Percentiles rank a stretch among this genome's conserved stretches.
phyloP scores from a whole-genome alignment of 108 stramenopile genomes.

The Nitzschia putrida region DNA sequence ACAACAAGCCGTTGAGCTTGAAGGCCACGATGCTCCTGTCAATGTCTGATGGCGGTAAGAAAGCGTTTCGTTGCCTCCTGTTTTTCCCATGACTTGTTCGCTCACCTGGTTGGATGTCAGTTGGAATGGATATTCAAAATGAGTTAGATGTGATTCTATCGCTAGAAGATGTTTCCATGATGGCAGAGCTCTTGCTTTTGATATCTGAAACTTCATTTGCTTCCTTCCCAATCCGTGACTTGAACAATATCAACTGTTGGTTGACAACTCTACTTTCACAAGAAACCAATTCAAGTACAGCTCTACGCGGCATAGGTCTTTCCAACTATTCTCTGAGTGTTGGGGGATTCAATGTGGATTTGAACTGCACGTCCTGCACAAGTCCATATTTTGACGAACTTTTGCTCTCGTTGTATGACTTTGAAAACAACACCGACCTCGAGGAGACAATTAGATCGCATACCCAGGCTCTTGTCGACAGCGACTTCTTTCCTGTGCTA shows the following conservation, averaged over 20 bases:
- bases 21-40: slow-evolving; percentile 33
- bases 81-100: background rate
- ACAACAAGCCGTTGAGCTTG: slow-evolving; percentile 40
- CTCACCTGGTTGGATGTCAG: slow-evolving; percentile 10
- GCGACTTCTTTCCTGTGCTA: slow-evolving; percentile 20
- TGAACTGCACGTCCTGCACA: slow-evolving; percentile 51
- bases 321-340: slow-evolving; percentile 30
- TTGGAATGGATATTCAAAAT: slow-evolving; percentile 50
- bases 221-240: slow-evolving; percentile 49
- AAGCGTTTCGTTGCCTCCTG: background rate
- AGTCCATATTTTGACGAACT: slow-evolving; percentile 49
- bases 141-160: slow-evolving; percentile 40
- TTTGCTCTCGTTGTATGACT: slow-evolving; percentile 27
- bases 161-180: slow-evolving; percentile 36
- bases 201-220: slow-evolving; percentile 54
- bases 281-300: slow-evolving; percentile 9
- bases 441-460: slow-evolving; percentile 13
- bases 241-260: slow-evolving; percentile 59
- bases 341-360: slow-evolving; percentile 32
- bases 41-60: slow-evolving; percentile 35
- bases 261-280: slow-evolving; percentile 48
- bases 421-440: slow-evolving; percentile 33
- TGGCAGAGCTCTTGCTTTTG: slow-evolving; percentile 37
- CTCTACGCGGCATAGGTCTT: slow-evolving; percentile 18
- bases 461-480: slow-evolving; percentile 26